These are phyloP conservation scores for Fereydounia khargensis DNA, from an alignment of 1,284 basidiomycete species.

Conservation along the genomic window DNA sequence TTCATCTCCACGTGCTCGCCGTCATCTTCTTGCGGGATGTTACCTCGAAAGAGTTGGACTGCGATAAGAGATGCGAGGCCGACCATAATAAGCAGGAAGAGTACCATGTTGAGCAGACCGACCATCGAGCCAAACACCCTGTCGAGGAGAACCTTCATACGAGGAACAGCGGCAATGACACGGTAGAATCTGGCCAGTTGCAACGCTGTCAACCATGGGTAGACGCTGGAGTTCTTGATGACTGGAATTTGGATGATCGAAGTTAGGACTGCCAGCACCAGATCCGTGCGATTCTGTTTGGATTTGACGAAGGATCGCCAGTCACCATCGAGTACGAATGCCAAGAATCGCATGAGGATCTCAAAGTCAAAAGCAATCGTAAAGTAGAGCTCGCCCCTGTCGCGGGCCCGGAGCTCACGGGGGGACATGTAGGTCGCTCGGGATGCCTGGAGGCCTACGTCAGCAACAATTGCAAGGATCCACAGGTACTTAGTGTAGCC, in stretches of 20 bases:
- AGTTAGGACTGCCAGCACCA: conserved; percentile 75
- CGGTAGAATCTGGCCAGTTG: conserved; percentile 88
- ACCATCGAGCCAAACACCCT: conserved; percentile 89
- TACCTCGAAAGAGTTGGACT: conserved; percentile 73
- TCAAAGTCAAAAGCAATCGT: conserved; percentile 85
- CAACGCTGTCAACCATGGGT: conserved; percentile 89
- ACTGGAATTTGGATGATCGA: conserved; percentile 82
- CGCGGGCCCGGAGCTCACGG: conserved; percentile 7
- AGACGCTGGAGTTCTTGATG: conserved; percentile 67
- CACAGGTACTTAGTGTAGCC: conserved; percentile 51
- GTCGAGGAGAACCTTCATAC: conserved; percentile 64
- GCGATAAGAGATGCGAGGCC: conserved; percentile 79
- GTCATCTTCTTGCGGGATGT: conserved; percentile 62
- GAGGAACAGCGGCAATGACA: conserved; percentile 82
- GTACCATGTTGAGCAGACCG: conserved; percentile 86
- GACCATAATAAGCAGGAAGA: conserved; percentile 88
- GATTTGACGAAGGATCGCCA: conserved; percentile 74
- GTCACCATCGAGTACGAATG: conserved; percentile 70
- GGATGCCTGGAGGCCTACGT: conserved; percentile 75
- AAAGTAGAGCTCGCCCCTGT: conserved; percentile 73
- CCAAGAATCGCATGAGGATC: conserved; percentile 71
- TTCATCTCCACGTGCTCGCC: conserved; percentile 65
- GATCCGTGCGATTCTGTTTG: conserved; percentile 74
- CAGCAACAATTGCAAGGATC: conserved; percentile 65
- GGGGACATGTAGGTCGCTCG: conserved; percentile 62